phyloP scores from a whole-genome alignment of 202 grass and related monocot species.

The Thinopyrum obtusiflorum region DNA sequence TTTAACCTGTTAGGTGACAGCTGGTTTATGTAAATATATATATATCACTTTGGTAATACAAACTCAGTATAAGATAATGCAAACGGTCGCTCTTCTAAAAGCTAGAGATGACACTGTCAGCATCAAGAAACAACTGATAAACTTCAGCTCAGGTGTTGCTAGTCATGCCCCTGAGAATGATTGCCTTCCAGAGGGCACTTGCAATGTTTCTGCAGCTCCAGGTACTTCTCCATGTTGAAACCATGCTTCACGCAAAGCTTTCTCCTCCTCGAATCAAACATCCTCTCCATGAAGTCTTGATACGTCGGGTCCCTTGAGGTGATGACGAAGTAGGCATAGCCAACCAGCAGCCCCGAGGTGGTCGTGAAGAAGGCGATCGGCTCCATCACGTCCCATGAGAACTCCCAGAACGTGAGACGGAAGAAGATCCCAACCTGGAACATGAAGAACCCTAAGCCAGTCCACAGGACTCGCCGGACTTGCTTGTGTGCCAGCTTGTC shows the following conservation, averaged over 20 bases:
- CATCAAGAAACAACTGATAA: neutral
- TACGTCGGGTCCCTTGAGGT: conserved; percentile 66
- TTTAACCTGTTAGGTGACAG: neutral
- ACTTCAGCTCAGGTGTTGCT: conserved; percentile 10
- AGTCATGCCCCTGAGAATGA: conserved; percentile 28
- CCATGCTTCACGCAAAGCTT: conserved; percentile 35
- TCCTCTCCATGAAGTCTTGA: conserved; percentile 51
- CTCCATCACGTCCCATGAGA: conserved; percentile 76
- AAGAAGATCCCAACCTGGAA: conserved; percentile 50
- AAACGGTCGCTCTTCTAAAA: neutral
- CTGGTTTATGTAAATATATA: neutral
- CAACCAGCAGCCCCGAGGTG: conserved; percentile 40
- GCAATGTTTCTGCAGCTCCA: conserved; percentile 58
- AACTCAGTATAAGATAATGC: neutral
- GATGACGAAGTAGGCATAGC: conserved; percentile 63
- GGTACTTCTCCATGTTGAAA: conserved; percentile 53
- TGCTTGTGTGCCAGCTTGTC: conserved; percentile 69
- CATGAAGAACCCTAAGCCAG: conserved; percentile 53
- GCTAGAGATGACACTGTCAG: neutral
- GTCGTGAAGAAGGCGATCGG: conserved; percentile 59
- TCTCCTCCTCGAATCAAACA: conserved; percentile 52
- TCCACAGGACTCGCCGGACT: conserved; percentile 56
- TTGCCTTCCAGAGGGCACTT: conserved; percentile 46
- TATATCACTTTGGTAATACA: neutral
- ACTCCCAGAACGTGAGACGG: conserved; percentile 63